Conservation (phyloP, 306 rosid species). For the Fragaria vesca region DNA sequence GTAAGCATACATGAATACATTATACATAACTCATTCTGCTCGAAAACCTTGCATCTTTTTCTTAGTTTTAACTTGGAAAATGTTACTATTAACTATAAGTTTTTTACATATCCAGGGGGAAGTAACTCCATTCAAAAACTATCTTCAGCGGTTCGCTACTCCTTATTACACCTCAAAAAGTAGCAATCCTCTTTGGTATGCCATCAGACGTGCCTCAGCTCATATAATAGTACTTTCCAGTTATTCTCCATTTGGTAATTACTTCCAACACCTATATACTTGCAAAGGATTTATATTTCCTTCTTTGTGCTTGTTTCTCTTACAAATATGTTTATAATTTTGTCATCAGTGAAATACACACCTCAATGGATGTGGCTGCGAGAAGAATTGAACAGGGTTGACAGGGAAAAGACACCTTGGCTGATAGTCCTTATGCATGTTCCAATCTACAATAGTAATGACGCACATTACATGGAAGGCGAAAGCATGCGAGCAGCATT, state of each 20-base stretch:
- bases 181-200: constrained; percentile 92
- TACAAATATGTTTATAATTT: not conserved
- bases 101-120: constrained; percentile 55
- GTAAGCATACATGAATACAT: not conserved
- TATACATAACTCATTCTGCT: not conserved
- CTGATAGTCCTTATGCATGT: constrained; percentile 89
- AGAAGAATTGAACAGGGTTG: constrained; percentile 67
- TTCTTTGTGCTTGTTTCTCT: not conserved
- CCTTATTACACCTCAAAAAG: constrained; percentile 82
- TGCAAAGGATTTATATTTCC: not conserved
- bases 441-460: constrained; percentile 81
- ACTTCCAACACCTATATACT: constrained; percentile 14
- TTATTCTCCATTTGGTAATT: constrained; percentile 88
- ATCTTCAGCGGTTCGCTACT: constrained; percentile 66
- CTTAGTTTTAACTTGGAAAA: constrained; percentile 13
- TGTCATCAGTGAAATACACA: constrained; percentile 74
- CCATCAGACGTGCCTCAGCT: constrained; percentile 93
- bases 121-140: constrained; percentile 78
- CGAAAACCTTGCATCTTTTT: constrained; percentile 5
- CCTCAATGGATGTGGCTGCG: constrained; percentile 76
- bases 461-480: constrained; percentile 90
- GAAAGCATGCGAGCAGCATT: constrained; percentile 83
- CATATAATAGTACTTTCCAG: constrained; percentile 88
- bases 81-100: constrained; percentile 11
- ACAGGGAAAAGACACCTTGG: constrained; percentile 95